Evolutionary conservation across 2,329 filamentous ascomycete genomes (phyloP), one percentile per base, ranked within the genome.

Genomic region (Paecilomyces dactylethromorphus): DNA sequence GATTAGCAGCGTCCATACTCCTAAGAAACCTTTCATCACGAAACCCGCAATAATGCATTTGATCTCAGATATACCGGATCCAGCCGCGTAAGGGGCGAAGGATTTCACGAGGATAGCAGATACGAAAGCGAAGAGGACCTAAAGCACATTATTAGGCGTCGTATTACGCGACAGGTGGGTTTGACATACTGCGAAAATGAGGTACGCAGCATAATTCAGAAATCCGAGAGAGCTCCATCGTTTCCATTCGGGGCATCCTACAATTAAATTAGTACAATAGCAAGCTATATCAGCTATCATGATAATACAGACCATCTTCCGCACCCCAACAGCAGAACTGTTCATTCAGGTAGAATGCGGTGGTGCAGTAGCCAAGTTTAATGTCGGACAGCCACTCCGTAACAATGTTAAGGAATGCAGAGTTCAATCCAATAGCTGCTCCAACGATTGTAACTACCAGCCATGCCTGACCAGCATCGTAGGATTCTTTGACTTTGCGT

Each of bases 1-100:
- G 78, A 99, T 97, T 60, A 94, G 74, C 32, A 99, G 80, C 4
- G 94, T 97, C 84, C 91, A 92, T 67, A 88, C 88, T 21, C 93
- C 92, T 15, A 99, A 82, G 69, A 99, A 99, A 0, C 92, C 94
- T 76, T 97, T 97, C 94, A 99, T 99, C 55, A 97, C 91, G 72
- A 99, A 99, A 2, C 94, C 94, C 3, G 93, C 94, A 70, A 99
- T 96, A 71, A 99, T 97, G 76, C 92, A 96, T 76, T 99, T 99
- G 82, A 99, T 99, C 78, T 99, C 94, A 12, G 92, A 97, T 59
- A 99, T 99, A 49, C 94, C 94, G 12, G 91, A 96, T 15, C 94
- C 94, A 33, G 94, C 94, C 11, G 94, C 94, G 72, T 99, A 99
- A 0, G 94, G 94, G 3, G 94, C 92, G 74, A 94, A 97, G 1